Evolutionary conservation across 257 asterid genomes (phyloP), one percentile per base, ranked within the genome.

Genomic region (Penstemon barbatus): DNA sequence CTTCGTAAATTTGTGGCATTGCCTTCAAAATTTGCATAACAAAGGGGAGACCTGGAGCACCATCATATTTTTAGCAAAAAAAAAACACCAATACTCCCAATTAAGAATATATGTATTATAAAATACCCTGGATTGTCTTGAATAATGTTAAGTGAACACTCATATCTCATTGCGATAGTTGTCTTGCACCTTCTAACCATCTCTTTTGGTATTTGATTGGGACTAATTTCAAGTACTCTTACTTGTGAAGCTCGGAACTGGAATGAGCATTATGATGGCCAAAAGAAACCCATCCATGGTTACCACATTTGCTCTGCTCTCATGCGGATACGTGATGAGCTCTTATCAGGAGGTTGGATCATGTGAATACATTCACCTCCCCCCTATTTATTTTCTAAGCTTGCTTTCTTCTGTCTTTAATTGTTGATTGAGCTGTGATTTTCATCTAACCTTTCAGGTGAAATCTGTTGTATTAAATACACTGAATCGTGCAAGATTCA

Each of bases 381-480:
- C 49, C 33, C 45, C 41, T 8, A 39, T 12, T 63, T 58, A 63
- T 50, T 58, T 48, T 51, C 13, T 50, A 19, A 51, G 51, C 59
- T 19, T 67, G 19, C 57, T 51, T 60, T 69, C 42, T 59, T 61
- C 58, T 36, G 33, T 69, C 69, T 60, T 19, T 6, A 42, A 59
- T 40, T 58, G 44, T 63, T 63, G 59, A 57, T 56, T 74, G 57
- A 71, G 43, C 39, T 53, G 68, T 67, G 57, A 42, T 33, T 72
- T 49, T 45, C 39, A 61, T 71, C 19, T 40, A 15, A 38, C 46
- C 69, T 66, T 70, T 49, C 85, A 91, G 97, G 96, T 91, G 75
- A 94, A 84, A 86, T 91, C 98, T 63, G 93, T 94, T 76, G 99
- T 94, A 64, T 72, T 94, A 83, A 96, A 86, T 67, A 91, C 97